Evolutionary conservation across 805 yeast genomes (phyloP).

Genomic region (Schwanniomyces pseudopolymorphus): DNA sequence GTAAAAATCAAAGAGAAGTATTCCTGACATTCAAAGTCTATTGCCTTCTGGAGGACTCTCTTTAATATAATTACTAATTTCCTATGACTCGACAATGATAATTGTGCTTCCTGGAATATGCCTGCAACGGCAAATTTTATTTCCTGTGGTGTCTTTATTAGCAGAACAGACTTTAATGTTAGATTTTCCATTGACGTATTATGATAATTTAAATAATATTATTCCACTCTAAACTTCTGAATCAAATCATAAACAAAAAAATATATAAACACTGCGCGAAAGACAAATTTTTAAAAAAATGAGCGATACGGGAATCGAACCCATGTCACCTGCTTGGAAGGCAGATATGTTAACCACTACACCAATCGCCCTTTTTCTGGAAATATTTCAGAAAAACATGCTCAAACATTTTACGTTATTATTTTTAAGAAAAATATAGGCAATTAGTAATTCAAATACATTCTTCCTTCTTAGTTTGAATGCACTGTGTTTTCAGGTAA

Average conservation of each 20-base stretch:
- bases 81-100: conserved; percentile 70
- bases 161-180: conserved; percentile 15
- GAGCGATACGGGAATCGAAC: conserved; percentile 93
- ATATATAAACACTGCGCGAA: conserved; percentile 1
- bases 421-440: no score
- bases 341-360: conserved; percentile 91
- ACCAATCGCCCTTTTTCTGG: conserved; percentile 65
- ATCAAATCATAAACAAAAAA: background rate
- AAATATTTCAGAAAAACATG: background rate
- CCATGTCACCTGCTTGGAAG: conserved; percentile 94
- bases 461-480: no score
- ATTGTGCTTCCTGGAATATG: conserved; percentile 79
- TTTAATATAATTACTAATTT: conserved; percentile 66
- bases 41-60: conserved; percentile 56
- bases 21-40: conserved; percentile 50
- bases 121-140: conserved; percentile 50
- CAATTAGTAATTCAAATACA: no score
- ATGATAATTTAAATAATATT: background rate
- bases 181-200: conserved; percentile 7
- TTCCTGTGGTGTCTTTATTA: conserved; percentile 20
- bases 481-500: no score
- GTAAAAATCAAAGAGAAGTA: conserved; percentile 62
- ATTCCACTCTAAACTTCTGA: background rate
- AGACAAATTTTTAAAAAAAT: conserved; percentile 24
- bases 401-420: no score